A percentile compares a stretch with the other conserved stretches of the same genome.
Evolutionary conservation across 2,329 filamentous ascomycete species (phyloP).

Genomic region (Shiraia bambusicola): DNA sequence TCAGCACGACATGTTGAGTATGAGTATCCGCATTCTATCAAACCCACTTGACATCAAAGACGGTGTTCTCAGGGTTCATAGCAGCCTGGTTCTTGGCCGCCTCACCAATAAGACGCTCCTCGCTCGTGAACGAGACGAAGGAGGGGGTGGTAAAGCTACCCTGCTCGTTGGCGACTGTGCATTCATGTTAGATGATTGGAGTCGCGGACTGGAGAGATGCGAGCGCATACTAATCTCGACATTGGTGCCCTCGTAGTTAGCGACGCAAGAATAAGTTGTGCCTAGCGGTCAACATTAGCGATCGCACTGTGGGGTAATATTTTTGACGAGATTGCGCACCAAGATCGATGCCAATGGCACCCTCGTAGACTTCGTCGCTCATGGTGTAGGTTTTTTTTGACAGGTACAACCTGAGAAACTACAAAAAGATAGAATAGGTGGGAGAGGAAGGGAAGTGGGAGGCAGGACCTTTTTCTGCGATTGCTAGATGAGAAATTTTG

Average conservation of each 20-base stretch:
- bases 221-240: slow-evolving; percentile 86
- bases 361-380: slow-evolving; percentile 98
- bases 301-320: slow-evolving; percentile 32
- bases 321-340: slow-evolving; percentile 57
- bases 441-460: slow-evolving; percentile 32
- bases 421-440: slow-evolving; percentile 32
- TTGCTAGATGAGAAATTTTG: slow-evolving; percentile 1
- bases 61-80: slow-evolving; percentile 97
- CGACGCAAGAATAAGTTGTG: slow-evolving; percentile 99
- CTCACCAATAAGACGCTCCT: slow-evolving; percentile 99
- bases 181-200: slow-evolving; percentile 22
- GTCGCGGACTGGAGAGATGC: slow-evolving; percentile 4
- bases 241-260: slow-evolving; percentile 98
- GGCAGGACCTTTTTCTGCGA: slow-evolving; percentile 22
- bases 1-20: slow-evolving; percentile 29
- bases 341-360: slow-evolving; percentile 99
- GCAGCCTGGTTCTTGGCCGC: slow-evolving; percentile 99
- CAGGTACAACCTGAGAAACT: slow-evolving; percentile 33
- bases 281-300: slow-evolving; percentile 58
- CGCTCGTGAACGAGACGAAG: slow-evolving; percentile 97
- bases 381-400: slow-evolving; percentile 59
- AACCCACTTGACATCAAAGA: slow-evolving; percentile 97
- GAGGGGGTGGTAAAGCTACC: slow-evolving; percentile 98
- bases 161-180: slow-evolving; percentile 92
- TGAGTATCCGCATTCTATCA: background rate